Evolutionary conservation across 371 early-diverging fungal species (phyloP).

Genomic region (Mucor piriformis): DNA sequence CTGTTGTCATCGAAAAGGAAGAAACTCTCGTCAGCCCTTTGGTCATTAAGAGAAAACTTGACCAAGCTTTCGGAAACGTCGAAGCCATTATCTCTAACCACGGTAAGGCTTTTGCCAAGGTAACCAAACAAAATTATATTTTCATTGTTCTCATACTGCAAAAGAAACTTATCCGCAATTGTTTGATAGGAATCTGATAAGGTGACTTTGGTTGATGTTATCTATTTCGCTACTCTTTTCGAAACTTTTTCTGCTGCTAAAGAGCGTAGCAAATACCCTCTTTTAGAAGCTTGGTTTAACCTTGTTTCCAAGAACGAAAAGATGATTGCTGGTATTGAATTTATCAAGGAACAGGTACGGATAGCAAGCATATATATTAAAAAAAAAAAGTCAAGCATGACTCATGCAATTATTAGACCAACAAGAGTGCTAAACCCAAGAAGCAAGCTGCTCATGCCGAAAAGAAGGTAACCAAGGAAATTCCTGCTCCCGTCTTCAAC

Average conservation of each 20-base stretch:
- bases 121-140: neutral
- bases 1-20: conserved; percentile 44
- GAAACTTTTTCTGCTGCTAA: conserved; percentile 34
- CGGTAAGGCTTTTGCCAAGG: conserved; percentile 35
- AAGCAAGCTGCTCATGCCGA: conserved; percentile 33
- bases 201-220: conserved; percentile 34
- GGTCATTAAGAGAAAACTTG: conserved; percentile 39
- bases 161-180: no score
- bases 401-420: conserved; percentile 25
- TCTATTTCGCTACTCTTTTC: conserved; percentile 41
- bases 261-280: conserved; percentile 36
- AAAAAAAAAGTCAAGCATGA: conserved; percentile 6
- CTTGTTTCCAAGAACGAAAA: conserved; percentile 31
- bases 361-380: neutral
- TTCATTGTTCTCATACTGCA: no score
- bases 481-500: conserved; percentile 31
- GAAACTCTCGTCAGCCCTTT: conserved; percentile 31
- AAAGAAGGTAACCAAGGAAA: conserved; percentile 29
- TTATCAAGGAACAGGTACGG: conserved; percentile 35
- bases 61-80: conserved; percentile 33
- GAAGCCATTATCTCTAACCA: conserved; percentile 27
- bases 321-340: conserved; percentile 31
- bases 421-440: conserved; percentile 39
- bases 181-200: conserved; percentile 31
- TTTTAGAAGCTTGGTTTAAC: conserved; percentile 37